Conservation (phyloP, 2,329 filamentous ascomycete species). For the Talaromyces piceae region DNA sequence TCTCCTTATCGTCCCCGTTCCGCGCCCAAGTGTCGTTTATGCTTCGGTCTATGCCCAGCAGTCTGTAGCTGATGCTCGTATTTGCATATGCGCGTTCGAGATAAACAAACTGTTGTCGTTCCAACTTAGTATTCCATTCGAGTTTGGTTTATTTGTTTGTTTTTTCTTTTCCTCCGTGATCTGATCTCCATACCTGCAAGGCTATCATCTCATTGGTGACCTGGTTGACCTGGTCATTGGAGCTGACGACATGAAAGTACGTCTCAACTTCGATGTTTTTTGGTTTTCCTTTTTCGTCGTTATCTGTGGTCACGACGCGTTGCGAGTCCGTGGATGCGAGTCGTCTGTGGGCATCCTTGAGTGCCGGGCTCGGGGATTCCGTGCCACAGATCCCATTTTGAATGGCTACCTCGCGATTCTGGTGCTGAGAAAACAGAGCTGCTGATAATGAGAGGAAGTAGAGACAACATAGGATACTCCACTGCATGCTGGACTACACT, state of each 20-base stretch:
- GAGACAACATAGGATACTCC: slow-evolving; percentile 3
- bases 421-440: neutral
- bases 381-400: slow-evolving; percentile 22
- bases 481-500: slow-evolving; percentile 8
- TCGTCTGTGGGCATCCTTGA: slow-evolving; percentile 21
- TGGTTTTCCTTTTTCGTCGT: slow-evolving; percentile 14
- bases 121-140: too few relatives aligned
- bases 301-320: neutral
- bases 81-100: slow-evolving; percentile 41
- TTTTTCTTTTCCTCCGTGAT: neutral
- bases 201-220: slow-evolving; percentile 29
- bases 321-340: slow-evolving; percentile 16
- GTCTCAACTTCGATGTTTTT: slow-evolving; percentile 29
- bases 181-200: slow-evolving; percentile 23
- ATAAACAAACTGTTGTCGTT: slow-evolving; percentile 28
- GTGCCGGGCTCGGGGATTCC: slow-evolving; percentile 18
- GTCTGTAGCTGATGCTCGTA: slow-evolving; percentile 43
- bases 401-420: neutral
- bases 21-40: slow-evolving; percentile 50
- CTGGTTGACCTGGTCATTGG: slow-evolving; percentile 19
- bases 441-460: slow-evolving; percentile 6
- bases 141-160: neutral
- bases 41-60: slow-evolving; percentile 43
- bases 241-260: slow-evolving; percentile 38
- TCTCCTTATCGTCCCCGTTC: slow-evolving; percentile 40